Conservation (phyloP, 2,329 filamentous ascomycete species). For the Chlorencoelia australis region DNA sequence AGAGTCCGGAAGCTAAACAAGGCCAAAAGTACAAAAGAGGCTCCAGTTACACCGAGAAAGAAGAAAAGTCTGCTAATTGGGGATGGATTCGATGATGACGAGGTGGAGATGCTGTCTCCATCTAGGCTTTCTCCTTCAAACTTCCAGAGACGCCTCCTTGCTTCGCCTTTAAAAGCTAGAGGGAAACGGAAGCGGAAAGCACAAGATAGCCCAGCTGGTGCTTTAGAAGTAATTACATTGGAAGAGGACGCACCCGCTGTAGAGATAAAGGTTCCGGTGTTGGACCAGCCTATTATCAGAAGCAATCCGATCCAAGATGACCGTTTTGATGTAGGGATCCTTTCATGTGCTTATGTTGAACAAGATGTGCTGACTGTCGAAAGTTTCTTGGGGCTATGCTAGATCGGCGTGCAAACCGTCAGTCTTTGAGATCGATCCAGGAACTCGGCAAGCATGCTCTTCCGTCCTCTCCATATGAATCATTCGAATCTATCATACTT, state of each 20-base stretch:
- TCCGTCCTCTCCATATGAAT: slow-evolving; percentile 50
- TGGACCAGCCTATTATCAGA: slow-evolving; percentile 28
- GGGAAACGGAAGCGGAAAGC: slow-evolving; percentile 57
- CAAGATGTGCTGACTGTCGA: too few species aligned
- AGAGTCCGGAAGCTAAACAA: slow-evolving; percentile 30
- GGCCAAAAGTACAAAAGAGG: slow-evolving; percentile 32
- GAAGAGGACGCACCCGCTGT: slow-evolving; percentile 12
- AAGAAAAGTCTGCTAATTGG: slow-evolving; percentile 48
- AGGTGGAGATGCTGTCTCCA: slow-evolving; percentile 38
- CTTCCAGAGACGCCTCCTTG: slow-evolving; percentile 30
- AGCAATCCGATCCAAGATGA: slow-evolving; percentile 32
- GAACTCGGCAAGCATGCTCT: slow-evolving; percentile 53
- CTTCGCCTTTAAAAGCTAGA: slow-evolving; percentile 48
- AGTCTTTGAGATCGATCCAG: slow-evolving; percentile 56
- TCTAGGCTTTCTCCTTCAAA: slow-evolving; percentile 39
- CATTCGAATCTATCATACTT: slow-evolving; percentile 57
- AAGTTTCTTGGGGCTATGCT: slow-evolving; percentile 27
- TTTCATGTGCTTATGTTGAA: background rate
- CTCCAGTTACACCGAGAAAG: slow-evolving; percentile 48
- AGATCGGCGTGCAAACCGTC: slow-evolving; percentile 29
- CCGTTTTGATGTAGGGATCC: slow-evolving; percentile 29
- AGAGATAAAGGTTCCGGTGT: slow-evolving; percentile 7
- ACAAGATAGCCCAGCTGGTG: slow-evolving; percentile 55
- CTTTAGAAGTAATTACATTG: slow-evolving; percentile 32
- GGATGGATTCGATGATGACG: slow-evolving; percentile 62